Evolutionary conservation across 75 land plant species (phyloP), one percentile per base, ranked within the genome.

Genomic region (Pinus taeda): DNA sequence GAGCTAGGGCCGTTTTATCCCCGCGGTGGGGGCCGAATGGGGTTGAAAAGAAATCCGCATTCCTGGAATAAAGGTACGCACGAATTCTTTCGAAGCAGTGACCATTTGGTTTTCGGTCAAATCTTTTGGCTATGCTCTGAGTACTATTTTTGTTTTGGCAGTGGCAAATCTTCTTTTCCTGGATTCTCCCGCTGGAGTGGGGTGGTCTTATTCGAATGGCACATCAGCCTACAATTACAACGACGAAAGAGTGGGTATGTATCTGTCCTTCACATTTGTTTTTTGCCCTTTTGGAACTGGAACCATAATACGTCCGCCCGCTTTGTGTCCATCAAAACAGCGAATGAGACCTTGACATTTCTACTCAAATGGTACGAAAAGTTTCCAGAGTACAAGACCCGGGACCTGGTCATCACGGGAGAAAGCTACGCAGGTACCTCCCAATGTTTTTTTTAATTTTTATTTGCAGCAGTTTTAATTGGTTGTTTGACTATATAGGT

Each of bases 401-500:
- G 78, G 33, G 65, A 79, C 45, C 61, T 86, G 26, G 83, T 79
- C 59, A 69, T 86, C 53, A 9, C 84, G 0, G 88, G 88, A 57
- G 88, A 86, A 66, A 86, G 88, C 86, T 86, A 86, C 59, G 88
- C 88, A 84, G 88, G 88, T 86, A 57, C 57, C 33, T 33, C 33
- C 33, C 33, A 33, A 33, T 33, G 18, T 67, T 53, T 26, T 26
- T 26, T 26, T 26, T 26, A 0, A 26, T 26, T 26, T 26, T 26
- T 26, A 26, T 26, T 26, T 26, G 26, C 0, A 26, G 0, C 26
- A 26, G 26, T 26, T 26, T 26, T 26, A 26, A 33, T 33, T 33
- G 33, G 33, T 33, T 33, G 33, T 33, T 33, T 33, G 33, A 33
- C 33, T 33, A 33, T 33, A 26, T 26, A 26, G 0, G 26, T 26